These are phyloP conservation scores for Quercus dentata DNA, from an alignment of 306 rosid species.

Conservation along the genomic window DNA sequence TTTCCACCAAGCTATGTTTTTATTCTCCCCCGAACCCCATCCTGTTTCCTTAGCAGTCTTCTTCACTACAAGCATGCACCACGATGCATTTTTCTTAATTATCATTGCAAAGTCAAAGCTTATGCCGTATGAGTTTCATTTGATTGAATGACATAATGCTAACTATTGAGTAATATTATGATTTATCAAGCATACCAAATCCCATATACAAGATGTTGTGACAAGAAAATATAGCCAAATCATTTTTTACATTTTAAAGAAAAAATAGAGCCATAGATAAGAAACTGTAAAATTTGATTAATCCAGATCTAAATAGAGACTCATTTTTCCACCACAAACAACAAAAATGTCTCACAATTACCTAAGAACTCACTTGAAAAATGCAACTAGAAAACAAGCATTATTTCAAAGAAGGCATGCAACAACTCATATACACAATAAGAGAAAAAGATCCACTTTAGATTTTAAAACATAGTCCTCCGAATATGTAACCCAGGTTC, in stretches of 20 bases:
- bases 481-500: no score
- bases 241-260: neutral
- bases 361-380: no score
- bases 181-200: neutral
- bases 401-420: no score
- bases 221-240: neutral
- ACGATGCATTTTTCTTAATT: neutral
- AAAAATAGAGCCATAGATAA: no score
- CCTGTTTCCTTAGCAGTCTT: neutral
- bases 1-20: no score
- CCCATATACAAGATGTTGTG: neutral
- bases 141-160: neutral
- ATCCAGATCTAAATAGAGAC: neutral
- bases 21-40: rapidly evolving
- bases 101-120: neutral
- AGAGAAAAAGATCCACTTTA: neutral
- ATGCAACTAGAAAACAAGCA: no score
- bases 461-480: neutral
- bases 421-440: neutral
- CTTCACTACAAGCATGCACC: neutral
- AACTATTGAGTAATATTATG: neutral
- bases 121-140: neutral
- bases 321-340: neutral
- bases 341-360: neutral
- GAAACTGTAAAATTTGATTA: neutral